These are phyloP conservation scores for Phytophthora sp. DNA, from an alignment of 352 stramenopile genomes.

Conservation along the genomic window DNA sequence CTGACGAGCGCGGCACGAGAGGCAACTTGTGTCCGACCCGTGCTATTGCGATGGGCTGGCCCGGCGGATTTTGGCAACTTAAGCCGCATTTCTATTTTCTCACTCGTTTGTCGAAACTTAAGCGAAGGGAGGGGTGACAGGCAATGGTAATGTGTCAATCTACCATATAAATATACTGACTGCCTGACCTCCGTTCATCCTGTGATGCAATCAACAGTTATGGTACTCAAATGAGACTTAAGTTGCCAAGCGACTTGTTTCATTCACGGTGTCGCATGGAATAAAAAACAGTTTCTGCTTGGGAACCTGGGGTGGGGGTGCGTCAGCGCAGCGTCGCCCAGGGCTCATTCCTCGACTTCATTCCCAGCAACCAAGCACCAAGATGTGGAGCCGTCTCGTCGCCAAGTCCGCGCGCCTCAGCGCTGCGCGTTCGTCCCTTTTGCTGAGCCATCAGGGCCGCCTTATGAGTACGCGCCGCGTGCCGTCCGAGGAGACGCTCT, in stretches of 20 bases:
- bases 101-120: too few species aligned
- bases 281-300: conserved; percentile 20
- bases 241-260: too few species aligned
- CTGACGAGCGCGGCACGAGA: conserved; percentile 4
- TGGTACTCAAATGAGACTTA: not conserved
- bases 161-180: too few species aligned
- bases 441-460: conserved; percentile 24
- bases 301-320: conserved; percentile 5
- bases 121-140: too few species aligned
- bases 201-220: not conserved
- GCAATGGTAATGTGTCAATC: too few species aligned
- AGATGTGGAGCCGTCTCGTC: conserved; percentile 44
- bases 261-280: conserved; percentile 2
- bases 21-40: conserved; percentile 18
- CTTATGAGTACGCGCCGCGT: conserved; percentile 37
- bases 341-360: conserved; percentile 39
- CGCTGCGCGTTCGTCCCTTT: conserved; percentile 21
- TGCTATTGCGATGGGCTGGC: too few species aligned
- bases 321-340: conserved; percentile 2
- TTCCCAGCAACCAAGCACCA: conserved; percentile 9
- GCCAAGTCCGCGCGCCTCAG: conserved; percentile 26
- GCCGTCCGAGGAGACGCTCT: conserved; percentile 43
- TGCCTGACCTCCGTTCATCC: not conserved
- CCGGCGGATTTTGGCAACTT: conserved; percentile 16
- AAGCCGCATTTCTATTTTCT: conserved; percentile 25